Evolutionary conservation across 257 asterid species (phyloP).

Genomic region (Oldenlandia corymbosa): DNA sequence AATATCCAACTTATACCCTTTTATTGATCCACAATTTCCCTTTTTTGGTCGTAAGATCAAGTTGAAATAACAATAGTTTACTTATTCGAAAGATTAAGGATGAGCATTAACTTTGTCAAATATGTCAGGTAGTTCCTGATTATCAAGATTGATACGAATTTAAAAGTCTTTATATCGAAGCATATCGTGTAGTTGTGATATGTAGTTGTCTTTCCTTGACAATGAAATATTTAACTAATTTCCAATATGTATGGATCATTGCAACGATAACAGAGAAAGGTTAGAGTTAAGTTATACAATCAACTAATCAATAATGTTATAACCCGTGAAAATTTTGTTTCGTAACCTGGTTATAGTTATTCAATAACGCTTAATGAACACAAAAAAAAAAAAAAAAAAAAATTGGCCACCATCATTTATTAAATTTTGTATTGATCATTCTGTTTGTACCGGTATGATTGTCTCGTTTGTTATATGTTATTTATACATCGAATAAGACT

Average conservation of each 20-base stretch:
- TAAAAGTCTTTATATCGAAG: neutral
- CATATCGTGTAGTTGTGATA: neutral
- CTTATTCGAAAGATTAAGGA: neutral
- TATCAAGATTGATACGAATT: neutral
- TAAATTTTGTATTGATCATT: too few relatives aligned
- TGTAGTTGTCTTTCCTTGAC: neutral
- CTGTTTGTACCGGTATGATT: too few relatives aligned
- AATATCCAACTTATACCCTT: neutral
- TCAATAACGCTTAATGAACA: too few relatives aligned
- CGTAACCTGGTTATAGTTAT: too few relatives aligned
- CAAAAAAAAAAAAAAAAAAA: too few relatives aligned
- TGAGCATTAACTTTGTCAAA: slow-evolving; percentile 5
- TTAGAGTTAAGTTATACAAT: too few relatives aligned
- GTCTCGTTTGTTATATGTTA: too few relatives aligned
- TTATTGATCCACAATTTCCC: neutral
- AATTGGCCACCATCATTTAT: too few relatives aligned
- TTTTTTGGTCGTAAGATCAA: neutral
- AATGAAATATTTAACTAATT: neutral
- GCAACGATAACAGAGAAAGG: neutral
- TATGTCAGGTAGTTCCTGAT: neutral
- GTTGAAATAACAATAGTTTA: neutral
- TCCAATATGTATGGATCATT: neutral
- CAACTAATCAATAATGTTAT: neutral
- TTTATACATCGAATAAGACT: too few relatives aligned
- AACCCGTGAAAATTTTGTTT: too few relatives aligned